Percentiles rank a stretch among this genome's conserved stretches.
phyloP scores from a whole-genome alignment of 2,329 filamentous ascomycete species.

The Cordyceps farinosa region DNA sequence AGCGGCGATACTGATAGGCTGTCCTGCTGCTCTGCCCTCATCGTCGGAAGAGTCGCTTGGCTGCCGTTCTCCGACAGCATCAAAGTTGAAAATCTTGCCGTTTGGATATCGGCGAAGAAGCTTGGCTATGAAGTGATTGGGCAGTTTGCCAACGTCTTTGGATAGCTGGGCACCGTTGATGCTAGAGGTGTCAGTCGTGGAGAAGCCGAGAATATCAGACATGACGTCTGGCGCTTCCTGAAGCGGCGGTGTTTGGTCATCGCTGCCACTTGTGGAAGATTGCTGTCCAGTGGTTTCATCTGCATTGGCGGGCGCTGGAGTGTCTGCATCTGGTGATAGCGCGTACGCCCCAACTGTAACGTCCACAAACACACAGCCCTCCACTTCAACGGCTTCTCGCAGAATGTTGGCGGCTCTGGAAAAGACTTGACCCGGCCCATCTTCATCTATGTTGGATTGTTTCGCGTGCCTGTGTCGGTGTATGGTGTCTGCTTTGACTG shows the following conservation, averaged over 20 bases:
- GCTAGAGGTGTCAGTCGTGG: slow-evolving; percentile 15
- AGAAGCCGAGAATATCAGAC: slow-evolving; percentile 25
- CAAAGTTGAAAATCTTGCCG: slow-evolving; percentile 33
- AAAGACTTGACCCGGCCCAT: slow-evolving; percentile 28
- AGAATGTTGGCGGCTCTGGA: slow-evolving; percentile 42
- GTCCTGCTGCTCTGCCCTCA: neutral
- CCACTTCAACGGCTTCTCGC: slow-evolving; percentile 39
- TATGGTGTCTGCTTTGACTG: neutral
- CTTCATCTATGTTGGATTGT: neutral
- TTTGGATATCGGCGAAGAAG: slow-evolving; percentile 32
- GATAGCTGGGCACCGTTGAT: slow-evolving; percentile 6
- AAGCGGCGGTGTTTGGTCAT: neutral
- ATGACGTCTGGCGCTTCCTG: slow-evolving; percentile 1
- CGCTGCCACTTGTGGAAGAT: neutral
- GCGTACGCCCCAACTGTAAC: slow-evolving; percentile 23
- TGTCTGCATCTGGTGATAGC: neutral
- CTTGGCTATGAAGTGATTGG: slow-evolving; percentile 27
- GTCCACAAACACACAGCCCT: slow-evolving; percentile 37
- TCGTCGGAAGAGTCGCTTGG: slow-evolving; percentile 19
- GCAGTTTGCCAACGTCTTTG: slow-evolving; percentile 23
- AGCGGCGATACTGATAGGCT: neutral
- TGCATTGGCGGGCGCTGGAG: neutral
- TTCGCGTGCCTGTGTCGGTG: neutral
- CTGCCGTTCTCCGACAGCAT: slow-evolving; percentile 25
- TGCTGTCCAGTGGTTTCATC: neutral